Conservation (phyloP, 345 rosid genomes). For the Brassica juncea region DNA sequence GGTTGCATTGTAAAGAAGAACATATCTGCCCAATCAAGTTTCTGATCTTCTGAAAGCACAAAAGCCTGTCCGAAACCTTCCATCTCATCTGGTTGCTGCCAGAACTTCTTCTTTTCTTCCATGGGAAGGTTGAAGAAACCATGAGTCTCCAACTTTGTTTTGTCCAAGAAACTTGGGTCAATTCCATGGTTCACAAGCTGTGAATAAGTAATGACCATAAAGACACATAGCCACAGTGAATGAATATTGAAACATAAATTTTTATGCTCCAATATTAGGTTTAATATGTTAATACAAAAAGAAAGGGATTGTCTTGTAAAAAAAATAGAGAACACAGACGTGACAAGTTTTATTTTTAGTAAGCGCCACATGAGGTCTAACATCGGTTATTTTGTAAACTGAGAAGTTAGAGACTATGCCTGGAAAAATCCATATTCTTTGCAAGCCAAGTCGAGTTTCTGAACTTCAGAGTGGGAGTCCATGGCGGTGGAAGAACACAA, state of each 20-base stretch:
- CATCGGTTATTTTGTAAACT: neutral
- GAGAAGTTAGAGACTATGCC: conserved; percentile 34
- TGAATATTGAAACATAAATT: neutral
- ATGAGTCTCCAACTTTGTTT: conserved; percentile 34
- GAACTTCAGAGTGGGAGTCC: conserved; percentile 27
- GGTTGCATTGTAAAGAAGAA: conserved; percentile 36
- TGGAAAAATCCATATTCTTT: conserved; percentile 65
- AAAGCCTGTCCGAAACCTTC: conserved; percentile 44
- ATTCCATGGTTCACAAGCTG: conserved; percentile 45
- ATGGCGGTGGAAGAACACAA: neutral
- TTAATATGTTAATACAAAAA: neutral
- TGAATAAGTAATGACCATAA: neutral
- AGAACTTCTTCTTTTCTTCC: conserved; percentile 41
- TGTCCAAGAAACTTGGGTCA: conserved; percentile 24
- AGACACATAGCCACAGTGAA: neutral
- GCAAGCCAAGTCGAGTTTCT: conserved; percentile 56
- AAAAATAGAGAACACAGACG: neutral
- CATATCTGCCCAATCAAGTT: conserved; percentile 44
- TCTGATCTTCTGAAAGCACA: conserved; percentile 41
- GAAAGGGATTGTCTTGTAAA: neutral
- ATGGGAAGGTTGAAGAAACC: conserved; percentile 40
- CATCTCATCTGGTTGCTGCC: conserved; percentile 31
- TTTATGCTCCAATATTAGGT: neutral
- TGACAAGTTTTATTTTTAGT: neutral
- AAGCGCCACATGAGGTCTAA: neutral